Evolutionary conservation across 768 basidiomycete genomes (phyloP).

Genomic region (Tephrocybe sp.): DNA sequence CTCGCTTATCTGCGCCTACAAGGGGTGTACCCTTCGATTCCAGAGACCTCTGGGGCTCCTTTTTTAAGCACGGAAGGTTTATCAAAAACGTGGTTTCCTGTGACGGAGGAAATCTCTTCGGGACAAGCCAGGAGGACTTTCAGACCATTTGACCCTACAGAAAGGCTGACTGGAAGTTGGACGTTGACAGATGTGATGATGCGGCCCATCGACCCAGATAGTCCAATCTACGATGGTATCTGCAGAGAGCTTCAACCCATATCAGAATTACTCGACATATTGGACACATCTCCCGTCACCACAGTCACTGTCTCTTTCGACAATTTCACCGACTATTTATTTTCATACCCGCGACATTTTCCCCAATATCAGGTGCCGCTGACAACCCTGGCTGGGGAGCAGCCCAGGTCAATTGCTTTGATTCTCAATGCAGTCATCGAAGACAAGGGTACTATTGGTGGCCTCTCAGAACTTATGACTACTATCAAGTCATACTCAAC

Average conservation of each 20-base stretch:
- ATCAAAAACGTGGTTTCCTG: background rate
- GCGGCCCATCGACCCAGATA: no score
- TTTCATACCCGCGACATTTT: no score
- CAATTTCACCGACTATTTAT: no score
- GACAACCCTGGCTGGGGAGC: background rate
- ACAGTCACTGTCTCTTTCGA: no score
- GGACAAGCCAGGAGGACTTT: background rate
- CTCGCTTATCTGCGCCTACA: conserved; percentile 1
- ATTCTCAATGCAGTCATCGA: background rate
- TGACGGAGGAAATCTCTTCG: background rate
- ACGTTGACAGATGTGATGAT: no score
- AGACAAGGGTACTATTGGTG: background rate
- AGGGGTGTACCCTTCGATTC: background rate
- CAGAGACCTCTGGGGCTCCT: background rate
- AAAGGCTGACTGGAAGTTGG: no score
- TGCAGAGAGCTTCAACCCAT: no score
- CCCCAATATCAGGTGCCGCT: background rate
- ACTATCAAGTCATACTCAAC: background rate
- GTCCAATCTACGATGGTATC: no score
- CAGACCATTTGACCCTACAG: background rate
- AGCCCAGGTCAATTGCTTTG: background rate
- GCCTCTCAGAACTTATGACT: background rate
- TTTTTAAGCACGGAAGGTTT: background rate
- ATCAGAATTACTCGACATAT: no score
- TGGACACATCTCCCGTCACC: no score